phyloP scores from a whole-genome alignment of 2,329 filamentous ascomycete species.

The Penicillium sp. region DNA sequence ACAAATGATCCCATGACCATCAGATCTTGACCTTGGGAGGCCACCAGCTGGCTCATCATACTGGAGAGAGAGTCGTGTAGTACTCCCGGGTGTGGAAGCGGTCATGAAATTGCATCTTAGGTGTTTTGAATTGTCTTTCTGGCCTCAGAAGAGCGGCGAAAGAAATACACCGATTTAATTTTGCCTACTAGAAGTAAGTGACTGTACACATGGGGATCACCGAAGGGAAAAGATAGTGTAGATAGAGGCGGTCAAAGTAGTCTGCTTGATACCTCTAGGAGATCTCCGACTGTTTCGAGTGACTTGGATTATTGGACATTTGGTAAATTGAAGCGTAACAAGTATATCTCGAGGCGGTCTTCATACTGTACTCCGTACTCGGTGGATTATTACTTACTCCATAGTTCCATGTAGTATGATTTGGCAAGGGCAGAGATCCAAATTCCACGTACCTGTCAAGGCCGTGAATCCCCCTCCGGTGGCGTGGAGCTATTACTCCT shows the following conservation, averaged over 20 bases:
- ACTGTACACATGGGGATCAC: neutral
- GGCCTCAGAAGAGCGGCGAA: neutral
- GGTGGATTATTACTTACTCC: neutral
- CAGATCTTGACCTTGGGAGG: slow-evolving; percentile 18
- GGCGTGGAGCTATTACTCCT: neutral
- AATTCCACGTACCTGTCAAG: slow-evolving; percentile 8
- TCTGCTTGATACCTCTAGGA: neutral
- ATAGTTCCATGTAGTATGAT: neutral
- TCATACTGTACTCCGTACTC: neutral
- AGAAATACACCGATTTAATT: neutral
- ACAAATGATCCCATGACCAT: slow-evolving; percentile 29
- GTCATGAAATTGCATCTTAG: too few relatives aligned
- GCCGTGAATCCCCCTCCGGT: slow-evolving; percentile 2
- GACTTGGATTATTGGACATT: neutral
- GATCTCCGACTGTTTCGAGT: neutral
- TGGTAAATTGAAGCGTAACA: neutral
- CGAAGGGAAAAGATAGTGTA: neutral
- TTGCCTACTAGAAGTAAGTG: neutral
- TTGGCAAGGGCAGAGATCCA: neutral
- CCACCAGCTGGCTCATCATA: neutral
- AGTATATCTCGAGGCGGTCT: neutral
- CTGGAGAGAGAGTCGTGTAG: neutral
- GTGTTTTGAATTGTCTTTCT: too few relatives aligned
- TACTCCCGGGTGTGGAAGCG: neutral
- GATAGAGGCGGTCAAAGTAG: neutral